These are phyloP conservation scores for Solanum acaule DNA, from an alignment of 257 asterid genomes.

Conservation along the genomic window DNA sequence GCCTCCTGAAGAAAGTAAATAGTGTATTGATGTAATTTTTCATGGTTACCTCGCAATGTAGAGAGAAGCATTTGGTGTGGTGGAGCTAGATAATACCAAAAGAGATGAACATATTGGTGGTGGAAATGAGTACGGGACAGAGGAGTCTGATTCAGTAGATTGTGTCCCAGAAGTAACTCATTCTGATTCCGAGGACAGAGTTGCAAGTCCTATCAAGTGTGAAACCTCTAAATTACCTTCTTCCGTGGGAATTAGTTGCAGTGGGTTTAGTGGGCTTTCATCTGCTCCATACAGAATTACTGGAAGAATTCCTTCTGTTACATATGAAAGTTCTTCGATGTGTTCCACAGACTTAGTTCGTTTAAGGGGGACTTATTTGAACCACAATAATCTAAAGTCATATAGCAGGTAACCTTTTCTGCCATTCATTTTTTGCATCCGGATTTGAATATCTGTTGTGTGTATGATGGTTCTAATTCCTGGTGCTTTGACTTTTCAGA, in stretches of 20 bases:
- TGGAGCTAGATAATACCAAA: slow-evolving; percentile 32
- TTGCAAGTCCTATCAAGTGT: slow-evolving; percentile 42
- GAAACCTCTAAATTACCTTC: slow-evolving; percentile 49
- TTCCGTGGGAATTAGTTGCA: slow-evolving; percentile 34
- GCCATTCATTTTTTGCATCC: background rate
- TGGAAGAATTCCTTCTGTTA: slow-evolving; percentile 33
- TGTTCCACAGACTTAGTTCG: slow-evolving; percentile 81
- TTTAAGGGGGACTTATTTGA: slow-evolving; percentile 23
- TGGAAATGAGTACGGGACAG: background rate
- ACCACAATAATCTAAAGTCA: slow-evolving; percentile 37
- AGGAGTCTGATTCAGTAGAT: slow-evolving; percentile 36
- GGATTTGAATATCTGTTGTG: background rate
- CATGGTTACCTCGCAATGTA: slow-evolving; percentile 11
- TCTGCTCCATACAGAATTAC: slow-evolving; percentile 43
- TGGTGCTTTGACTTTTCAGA: slow-evolving; percentile 13
- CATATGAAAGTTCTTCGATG: slow-evolving; percentile 77
- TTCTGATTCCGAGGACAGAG: slow-evolving; percentile 61
- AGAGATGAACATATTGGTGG: slow-evolving; percentile 13
- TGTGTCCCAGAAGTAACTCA: slow-evolving; percentile 33
- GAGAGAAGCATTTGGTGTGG: slow-evolving; percentile 38
- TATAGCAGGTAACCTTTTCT: slow-evolving; percentile 8
- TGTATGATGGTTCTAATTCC: background rate
- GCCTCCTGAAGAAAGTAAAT: background rate
- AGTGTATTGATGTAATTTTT: background rate
- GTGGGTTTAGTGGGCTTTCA: slow-evolving; percentile 34